These are phyloP conservation scores for Ustilago lituana DNA, from an alignment of 1,284 basidiomycete species.

Conservation along the genomic window DNA sequence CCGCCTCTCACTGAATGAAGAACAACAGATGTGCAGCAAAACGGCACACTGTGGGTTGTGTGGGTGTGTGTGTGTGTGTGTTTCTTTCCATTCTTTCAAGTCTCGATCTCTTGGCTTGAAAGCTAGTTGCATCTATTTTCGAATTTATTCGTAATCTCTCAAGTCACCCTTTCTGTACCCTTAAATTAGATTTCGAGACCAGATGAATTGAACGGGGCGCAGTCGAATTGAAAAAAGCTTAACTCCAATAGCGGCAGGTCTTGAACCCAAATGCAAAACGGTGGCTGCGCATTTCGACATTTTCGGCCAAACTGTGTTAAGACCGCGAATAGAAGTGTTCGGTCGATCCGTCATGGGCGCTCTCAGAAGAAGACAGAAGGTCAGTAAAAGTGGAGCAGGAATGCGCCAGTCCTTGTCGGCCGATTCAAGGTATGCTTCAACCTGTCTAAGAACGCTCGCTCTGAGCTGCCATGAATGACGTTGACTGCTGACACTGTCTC, in stretches of 20 bases:
- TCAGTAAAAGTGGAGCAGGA: background rate
- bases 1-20: background rate
- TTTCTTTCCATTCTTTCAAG: background rate
- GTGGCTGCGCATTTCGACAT: too few relatives aligned
- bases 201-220: too few relatives aligned
- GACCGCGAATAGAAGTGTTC: background rate
- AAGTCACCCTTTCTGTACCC: too few relatives aligned
- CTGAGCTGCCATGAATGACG: too few relatives aligned
- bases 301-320: constrained; percentile 1
- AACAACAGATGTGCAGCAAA: too few relatives aligned
- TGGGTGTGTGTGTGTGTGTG: too few relatives aligned
- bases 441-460: too few relatives aligned
- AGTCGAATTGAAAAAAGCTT: too few relatives aligned
- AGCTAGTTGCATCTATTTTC: too few relatives aligned
- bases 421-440: background rate
- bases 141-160: constrained; percentile 6
- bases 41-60: too few relatives aligned
- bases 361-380: constrained; percentile 14
- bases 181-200: constrained; percentile 8
- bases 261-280: too few relatives aligned
- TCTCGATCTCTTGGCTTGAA: constrained; percentile 21
- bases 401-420: background rate
- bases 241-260: too few relatives aligned
- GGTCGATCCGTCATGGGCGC: background rate
- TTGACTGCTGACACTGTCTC: background rate